These are phyloP conservation scores for Fusarium clavum DNA, from an alignment of 2,329 filamentous ascomycete species.

Conservation along the genomic window DNA sequence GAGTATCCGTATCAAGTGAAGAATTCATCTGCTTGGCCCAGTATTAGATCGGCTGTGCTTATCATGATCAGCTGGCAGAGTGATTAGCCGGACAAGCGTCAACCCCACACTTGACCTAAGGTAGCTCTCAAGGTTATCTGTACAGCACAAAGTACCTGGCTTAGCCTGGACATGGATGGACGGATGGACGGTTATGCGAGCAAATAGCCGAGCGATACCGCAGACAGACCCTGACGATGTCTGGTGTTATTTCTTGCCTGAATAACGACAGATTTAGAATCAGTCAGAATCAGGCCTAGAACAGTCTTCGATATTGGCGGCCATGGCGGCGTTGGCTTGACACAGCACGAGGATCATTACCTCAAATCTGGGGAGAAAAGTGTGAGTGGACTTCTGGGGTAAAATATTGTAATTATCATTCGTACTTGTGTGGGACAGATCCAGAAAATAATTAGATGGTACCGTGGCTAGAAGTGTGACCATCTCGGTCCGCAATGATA, in stretches of 20 bases:
- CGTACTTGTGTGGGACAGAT: conserved; percentile 25
- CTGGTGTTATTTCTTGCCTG: conserved; percentile 13
- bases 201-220: conserved; percentile 34
- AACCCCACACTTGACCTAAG: conserved; percentile 39
- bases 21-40: conserved; percentile 11
- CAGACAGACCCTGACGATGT: background rate
- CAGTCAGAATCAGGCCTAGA: conserved; percentile 10
- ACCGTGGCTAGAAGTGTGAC: conserved; percentile 16
- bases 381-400: conserved; percentile 46
- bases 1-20: conserved; percentile 14
- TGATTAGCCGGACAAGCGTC: conserved; percentile 29
- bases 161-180: background rate
- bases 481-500: conserved; percentile 15
- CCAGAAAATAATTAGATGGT: conserved; percentile 11
- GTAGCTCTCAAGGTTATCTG: conserved; percentile 28
- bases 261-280: background rate
- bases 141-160: background rate
- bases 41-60: conserved; percentile 32
- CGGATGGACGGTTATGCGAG: conserved; percentile 7
- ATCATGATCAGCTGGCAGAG: conserved; percentile 40
- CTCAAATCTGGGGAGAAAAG: conserved; percentile 39
- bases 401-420: conserved; percentile 19
- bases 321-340: conserved; percentile 12
- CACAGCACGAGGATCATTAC: conserved; percentile 25
- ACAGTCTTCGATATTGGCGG: conserved; percentile 14